Conservation (phyloP, 192 early-diverging fungal species). For the Coemansia javaensis region DNA sequence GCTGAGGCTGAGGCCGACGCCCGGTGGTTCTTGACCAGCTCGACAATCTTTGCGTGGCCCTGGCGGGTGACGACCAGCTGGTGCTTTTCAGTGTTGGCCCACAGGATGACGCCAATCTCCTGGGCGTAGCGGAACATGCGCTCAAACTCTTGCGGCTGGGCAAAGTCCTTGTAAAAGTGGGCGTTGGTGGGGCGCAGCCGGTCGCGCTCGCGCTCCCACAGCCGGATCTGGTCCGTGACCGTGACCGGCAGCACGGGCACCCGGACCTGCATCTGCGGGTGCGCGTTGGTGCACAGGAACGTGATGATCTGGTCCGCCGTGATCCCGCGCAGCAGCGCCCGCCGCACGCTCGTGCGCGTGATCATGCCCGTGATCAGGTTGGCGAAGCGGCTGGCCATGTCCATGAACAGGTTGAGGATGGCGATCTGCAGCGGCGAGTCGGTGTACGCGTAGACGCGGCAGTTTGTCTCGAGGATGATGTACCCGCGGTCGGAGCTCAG, state of each 20-base stretch:
- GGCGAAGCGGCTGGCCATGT: constrained; percentile 74
- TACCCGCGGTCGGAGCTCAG: constrained; percentile 61
- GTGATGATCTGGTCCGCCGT: constrained; percentile 94
- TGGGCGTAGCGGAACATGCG: constrained; percentile 70
- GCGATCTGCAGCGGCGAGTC: constrained; percentile 91
- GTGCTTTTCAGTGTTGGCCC: constrained; percentile 64
- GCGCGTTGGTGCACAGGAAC: constrained; percentile 84
- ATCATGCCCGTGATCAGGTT: constrained; percentile 90
- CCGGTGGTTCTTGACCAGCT: constrained; percentile 29
- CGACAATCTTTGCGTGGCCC: constrained; percentile 64
- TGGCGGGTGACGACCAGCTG: constrained; percentile 72
- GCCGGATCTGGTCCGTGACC: constrained; percentile 88
- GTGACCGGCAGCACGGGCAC: constrained; percentile 81
- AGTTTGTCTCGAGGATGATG: constrained; percentile 95
- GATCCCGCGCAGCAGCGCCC: constrained; percentile 81
- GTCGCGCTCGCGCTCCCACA: constrained; percentile 96
- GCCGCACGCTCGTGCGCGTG: constrained; percentile 80
- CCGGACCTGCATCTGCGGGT: constrained; percentile 84
- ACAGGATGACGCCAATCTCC: constrained; percentile 70
- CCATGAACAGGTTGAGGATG: constrained; percentile 84
- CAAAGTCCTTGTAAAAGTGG: constrained; percentile 77
- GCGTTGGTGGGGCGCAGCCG: constrained; percentile 56
- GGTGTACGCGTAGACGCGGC: constrained; percentile 92
- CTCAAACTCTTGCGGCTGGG: constrained; percentile 64
- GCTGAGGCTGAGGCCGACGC: too few species aligned